Percentiles rank a stretch among this genome's conserved stretches.
phyloP scores from a whole-genome alignment of 2,329 filamentous ascomycete genomes.

The Monilinia polystroma region DNA sequence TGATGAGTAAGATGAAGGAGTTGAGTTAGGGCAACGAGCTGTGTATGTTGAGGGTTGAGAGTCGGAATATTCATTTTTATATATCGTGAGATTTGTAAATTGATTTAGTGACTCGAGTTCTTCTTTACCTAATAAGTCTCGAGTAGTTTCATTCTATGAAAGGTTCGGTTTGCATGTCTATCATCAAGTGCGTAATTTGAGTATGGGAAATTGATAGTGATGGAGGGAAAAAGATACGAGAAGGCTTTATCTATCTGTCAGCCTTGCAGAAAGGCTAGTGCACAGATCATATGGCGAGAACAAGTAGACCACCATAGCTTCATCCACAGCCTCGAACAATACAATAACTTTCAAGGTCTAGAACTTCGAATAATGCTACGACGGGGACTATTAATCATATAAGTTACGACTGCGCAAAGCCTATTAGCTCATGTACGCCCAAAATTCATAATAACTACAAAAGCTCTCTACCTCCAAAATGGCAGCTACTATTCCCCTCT shows the following conservation, averaged over 20 bases:
- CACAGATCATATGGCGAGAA: slow-evolving; percentile 11
- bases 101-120: neutral
- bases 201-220: neutral
- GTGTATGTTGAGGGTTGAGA: slow-evolving; percentile 15
- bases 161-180: neutral
- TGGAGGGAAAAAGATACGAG: neutral
- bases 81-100: no score
- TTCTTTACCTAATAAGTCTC: neutral
- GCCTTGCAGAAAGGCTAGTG: slow-evolving; percentile 14
- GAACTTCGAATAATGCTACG: slow-evolving; percentile 5
- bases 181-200: neutral
- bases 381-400: neutral
- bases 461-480: slow-evolving; percentile 19
- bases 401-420: neutral
- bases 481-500: slow-evolving; percentile 43
- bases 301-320: slow-evolving; percentile 12
- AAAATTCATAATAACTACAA: neutral
- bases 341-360: neutral
- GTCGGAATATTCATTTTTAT: neutral
- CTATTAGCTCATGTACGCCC: neutral
- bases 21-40: slow-evolving; percentile 43
- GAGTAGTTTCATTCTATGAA: neutral
- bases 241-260: neutral
- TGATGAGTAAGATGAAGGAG: slow-evolving; percentile 73
- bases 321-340: slow-evolving; percentile 6